These are phyloP conservation scores for Lathyrus sativus DNA, from an alignment of 306 rosid genomes.

Conservation along the genomic window DNA sequence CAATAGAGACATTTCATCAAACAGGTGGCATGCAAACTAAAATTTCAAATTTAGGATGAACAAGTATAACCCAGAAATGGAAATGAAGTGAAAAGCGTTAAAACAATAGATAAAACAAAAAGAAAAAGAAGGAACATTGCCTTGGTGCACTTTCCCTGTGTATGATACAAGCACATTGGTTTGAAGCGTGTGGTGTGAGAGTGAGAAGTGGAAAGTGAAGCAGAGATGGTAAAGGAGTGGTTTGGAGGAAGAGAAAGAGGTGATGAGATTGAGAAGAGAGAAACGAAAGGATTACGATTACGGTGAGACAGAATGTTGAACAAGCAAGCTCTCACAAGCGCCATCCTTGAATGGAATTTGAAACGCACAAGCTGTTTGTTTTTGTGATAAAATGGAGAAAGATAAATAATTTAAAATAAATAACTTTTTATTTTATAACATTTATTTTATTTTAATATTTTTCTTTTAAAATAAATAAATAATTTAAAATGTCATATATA, in stretches of 20 bases:
- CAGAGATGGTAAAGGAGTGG: slow-evolving; percentile 37
- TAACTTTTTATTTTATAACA: too few relatives aligned
- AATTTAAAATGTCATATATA: too few relatives aligned
- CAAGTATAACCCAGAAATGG: background rate
- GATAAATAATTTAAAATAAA: too few relatives aligned
- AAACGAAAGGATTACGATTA: slow-evolving; percentile 34
- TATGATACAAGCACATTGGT: slow-evolving; percentile 83
- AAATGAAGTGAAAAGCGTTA: slow-evolving; percentile 22
- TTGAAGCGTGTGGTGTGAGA: slow-evolving; percentile 54
- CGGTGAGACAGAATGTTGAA: slow-evolving; percentile 40
- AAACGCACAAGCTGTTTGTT: too few relatives aligned
- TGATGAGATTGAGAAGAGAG: slow-evolving; percentile 32
- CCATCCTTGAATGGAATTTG: slow-evolving; percentile 30
- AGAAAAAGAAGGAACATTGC: slow-evolving; percentile 39
- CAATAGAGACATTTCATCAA: slow-evolving; percentile 49
- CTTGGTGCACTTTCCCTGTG: slow-evolving; percentile 86
- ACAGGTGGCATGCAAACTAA: slow-evolving; percentile 42
- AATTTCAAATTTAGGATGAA: background rate
- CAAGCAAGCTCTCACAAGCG: slow-evolving; percentile 43
- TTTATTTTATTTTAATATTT: too few relatives aligned
- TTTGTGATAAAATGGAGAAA: too few relatives aligned
- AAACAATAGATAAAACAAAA: slow-evolving; percentile 9
- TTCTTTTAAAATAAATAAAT: too few relatives aligned
- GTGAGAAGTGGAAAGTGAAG: slow-evolving; percentile 57
- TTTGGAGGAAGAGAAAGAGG: slow-evolving; percentile 38